Conservation (phyloP, 441 rosid genomes). For the Arabidopsis lyrata region DNA sequence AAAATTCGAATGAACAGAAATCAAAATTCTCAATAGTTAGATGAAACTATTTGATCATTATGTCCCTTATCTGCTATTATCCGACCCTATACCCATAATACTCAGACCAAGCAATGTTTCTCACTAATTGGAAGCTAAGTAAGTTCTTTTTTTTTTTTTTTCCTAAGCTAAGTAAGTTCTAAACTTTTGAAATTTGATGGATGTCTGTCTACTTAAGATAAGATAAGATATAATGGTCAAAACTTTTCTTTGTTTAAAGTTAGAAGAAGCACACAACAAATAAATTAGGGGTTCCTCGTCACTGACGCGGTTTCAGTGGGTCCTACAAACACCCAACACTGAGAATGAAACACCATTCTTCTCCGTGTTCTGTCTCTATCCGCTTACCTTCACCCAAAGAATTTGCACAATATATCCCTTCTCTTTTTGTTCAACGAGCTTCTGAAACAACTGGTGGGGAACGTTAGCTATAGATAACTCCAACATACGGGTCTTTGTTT, state of each 20-base stretch:
- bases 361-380: constrained; percentile 38
- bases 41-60: too few species aligned
- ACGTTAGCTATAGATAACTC: constrained; percentile 32
- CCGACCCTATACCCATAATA: too few species aligned
- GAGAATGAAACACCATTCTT: constrained; percentile 29
- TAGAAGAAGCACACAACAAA: too few species aligned
- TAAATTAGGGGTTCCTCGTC: constrained; percentile 31
- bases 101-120: too few species aligned
- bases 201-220: background rate
- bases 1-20: background rate
- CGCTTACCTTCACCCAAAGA: background rate
- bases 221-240: background rate
- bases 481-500: constrained; percentile 38
- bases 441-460: background rate
- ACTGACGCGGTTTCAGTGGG: constrained; percentile 46
- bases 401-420: constrained; percentile 1
- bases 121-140: too few species aligned
- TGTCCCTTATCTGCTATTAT: too few species aligned
- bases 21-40: background rate
- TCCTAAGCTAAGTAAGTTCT: too few species aligned
- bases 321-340: constrained; percentile 34
- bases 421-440: constrained; percentile 8
- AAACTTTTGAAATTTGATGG: background rate
- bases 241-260: background rate
- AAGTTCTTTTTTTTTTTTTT: too few species aligned